phyloP scores from a whole-genome alignment of 441 rosid species.

The Erodium texanum region DNA sequence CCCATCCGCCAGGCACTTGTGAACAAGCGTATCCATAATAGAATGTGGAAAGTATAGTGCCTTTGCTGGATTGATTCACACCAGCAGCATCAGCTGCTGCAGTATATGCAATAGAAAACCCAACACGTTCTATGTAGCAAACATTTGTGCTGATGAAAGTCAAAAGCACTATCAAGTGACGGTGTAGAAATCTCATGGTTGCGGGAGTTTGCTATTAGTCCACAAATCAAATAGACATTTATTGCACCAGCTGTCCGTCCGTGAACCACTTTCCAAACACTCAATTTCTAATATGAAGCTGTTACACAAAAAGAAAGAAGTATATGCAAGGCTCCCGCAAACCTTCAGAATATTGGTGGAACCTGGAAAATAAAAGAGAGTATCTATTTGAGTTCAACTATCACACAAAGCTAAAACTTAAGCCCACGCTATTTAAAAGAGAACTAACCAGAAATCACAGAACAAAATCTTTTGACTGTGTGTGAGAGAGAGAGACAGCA shows the following conservation, averaged over 20 bases:
- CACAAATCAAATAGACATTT: constrained; percentile 12
- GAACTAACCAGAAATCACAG: background rate
- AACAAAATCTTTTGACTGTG: background rate
- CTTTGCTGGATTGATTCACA: constrained; percentile 79
- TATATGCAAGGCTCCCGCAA: too few species aligned
- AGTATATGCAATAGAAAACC: constrained; percentile 89
- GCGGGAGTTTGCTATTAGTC: constrained; percentile 26
- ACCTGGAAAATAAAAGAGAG: constrained; percentile 4
- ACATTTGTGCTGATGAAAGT: constrained; percentile 76
- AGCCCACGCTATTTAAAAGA: background rate
- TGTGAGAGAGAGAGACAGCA: too few species aligned
- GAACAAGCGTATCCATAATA: constrained; percentile 85
- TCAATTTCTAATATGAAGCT: too few species aligned
- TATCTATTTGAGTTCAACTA: background rate
- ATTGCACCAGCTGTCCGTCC: constrained; percentile 5
- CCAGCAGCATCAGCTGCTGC: constrained; percentile 87
- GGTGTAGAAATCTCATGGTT: constrained; percentile 50
- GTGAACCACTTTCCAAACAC: background rate
- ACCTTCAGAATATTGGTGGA: background rate
- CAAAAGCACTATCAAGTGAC: constrained; percentile 68
- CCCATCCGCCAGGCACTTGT: constrained; percentile 97
- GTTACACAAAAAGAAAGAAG: background rate
- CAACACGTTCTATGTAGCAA: constrained; percentile 88
- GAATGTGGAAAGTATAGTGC: constrained; percentile 72
- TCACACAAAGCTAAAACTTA: background rate